These are phyloP conservation scores for Aspergillus alliaceus DNA, from an alignment of 2,329 filamentous ascomycete species.

Conservation along the genomic window DNA sequence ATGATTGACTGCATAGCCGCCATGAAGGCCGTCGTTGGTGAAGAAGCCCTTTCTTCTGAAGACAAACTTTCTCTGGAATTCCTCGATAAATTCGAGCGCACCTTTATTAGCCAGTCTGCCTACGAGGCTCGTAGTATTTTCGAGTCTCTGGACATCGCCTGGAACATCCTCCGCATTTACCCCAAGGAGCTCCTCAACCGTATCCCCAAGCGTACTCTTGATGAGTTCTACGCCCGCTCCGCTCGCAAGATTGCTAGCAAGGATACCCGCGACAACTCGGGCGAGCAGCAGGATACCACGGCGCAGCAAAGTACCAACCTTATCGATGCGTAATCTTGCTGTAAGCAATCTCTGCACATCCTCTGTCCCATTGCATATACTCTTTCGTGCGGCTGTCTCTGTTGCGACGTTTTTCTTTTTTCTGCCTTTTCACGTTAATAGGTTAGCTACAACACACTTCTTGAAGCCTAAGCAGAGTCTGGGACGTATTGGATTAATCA, in stretches of 20 bases:
- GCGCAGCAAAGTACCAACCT: too few relatives aligned
- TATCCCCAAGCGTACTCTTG: conserved; percentile 78
- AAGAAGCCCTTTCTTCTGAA: conserved; percentile 91
- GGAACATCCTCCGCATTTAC: conserved; percentile 95
- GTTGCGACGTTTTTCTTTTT: too few relatives aligned
- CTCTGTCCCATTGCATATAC: too few relatives aligned
- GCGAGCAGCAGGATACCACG: too few relatives aligned
- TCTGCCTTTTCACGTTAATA: too few relatives aligned
- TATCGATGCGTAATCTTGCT: too few relatives aligned
- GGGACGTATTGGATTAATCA: too few relatives aligned
- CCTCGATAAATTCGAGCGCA: conserved; percentile 95
- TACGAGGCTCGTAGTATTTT: conserved; percentile 91
- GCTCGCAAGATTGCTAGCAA: conserved; percentile 46
- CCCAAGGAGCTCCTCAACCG: conserved; percentile 98
- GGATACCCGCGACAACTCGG: conserved; percentile 51
- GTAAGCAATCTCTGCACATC: too few relatives aligned
- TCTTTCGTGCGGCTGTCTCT: too few relatives aligned
- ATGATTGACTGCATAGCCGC: too few relatives aligned
- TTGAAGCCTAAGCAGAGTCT: too few relatives aligned
- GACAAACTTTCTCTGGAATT: conserved; percentile 98
- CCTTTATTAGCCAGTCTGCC: conserved; percentile 86
- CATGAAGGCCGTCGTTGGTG: conserved; percentile 99
- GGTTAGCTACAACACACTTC: too few relatives aligned
- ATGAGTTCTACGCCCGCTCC: conserved; percentile 75
- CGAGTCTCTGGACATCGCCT: conserved; percentile 93